These are phyloP conservation scores for Blakeslea trispora DNA, from an alignment of 371 early-diverging fungal species.

Conservation along the genomic window DNA sequence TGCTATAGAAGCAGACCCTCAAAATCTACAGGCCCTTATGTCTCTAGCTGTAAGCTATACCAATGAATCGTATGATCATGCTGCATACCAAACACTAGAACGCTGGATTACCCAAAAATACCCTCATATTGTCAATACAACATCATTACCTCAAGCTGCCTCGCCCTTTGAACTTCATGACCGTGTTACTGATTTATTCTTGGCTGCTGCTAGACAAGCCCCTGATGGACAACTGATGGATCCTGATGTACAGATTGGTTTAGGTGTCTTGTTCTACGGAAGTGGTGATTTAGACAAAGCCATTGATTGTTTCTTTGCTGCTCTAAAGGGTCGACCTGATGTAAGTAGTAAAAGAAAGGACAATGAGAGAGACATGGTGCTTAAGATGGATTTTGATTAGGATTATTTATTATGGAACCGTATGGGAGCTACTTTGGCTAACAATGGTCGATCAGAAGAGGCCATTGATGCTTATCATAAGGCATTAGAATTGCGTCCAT, in stretches of 20 bases:
- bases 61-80: slow-evolving; percentile 78
- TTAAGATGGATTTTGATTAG: slow-evolving; percentile 25
- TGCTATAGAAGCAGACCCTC: slow-evolving; percentile 66
- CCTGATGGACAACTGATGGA: slow-evolving; percentile 77
- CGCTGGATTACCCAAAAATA: slow-evolving; percentile 53
- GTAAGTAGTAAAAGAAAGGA: slow-evolving; percentile 39
- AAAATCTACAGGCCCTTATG: slow-evolving; percentile 68
- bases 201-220: slow-evolving; percentile 76
- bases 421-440: slow-evolving; percentile 96
- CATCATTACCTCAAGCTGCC: slow-evolving; percentile 30
- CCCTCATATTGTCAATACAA: slow-evolving; percentile 27
- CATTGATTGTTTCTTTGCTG: slow-evolving; percentile 95
- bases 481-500: slow-evolving; percentile 92
- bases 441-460: slow-evolving; percentile 73
- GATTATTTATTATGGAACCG: slow-evolving; percentile 97
- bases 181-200: slow-evolving; percentile 73
- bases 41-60: slow-evolving; percentile 94
- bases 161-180: slow-evolving; percentile 65
- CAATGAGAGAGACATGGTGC: neutral
- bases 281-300: slow-evolving; percentile 91
- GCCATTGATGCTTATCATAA: slow-evolving; percentile 95
- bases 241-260: slow-evolving; percentile 91
- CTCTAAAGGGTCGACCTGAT: slow-evolving; percentile 87
- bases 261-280: slow-evolving; percentile 94
- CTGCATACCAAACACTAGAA: slow-evolving; percentile 53